Conservation (phyloP, 2,329 filamentous ascomycete genomes). For the Aspergillus glaucus region DNA sequence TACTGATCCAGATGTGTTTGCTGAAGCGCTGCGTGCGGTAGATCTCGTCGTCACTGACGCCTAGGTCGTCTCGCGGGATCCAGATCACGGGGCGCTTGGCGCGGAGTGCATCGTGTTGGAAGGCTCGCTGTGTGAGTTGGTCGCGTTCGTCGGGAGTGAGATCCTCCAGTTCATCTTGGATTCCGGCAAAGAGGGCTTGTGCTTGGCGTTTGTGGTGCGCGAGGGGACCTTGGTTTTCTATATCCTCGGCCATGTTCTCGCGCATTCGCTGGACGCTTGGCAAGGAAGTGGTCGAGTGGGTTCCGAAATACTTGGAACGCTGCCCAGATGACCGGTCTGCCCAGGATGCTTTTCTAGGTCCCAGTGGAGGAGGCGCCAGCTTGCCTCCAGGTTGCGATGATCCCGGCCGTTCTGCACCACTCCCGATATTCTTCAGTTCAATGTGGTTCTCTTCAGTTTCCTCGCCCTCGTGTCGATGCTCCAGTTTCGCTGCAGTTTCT, state of each 20-base stretch:
- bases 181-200: constrained; percentile 76
- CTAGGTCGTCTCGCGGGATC: constrained; percentile 86
- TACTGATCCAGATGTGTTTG: constrained; percentile 83
- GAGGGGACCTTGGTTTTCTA: constrained; percentile 60
- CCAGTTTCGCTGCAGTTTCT: constrained; percentile 30
- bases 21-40: constrained; percentile 68
- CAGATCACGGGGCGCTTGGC: constrained; percentile 82
- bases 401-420: constrained; percentile 10
- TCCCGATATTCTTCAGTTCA: constrained; percentile 38
- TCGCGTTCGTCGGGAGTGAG: constrained; percentile 86
- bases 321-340: constrained; percentile 36
- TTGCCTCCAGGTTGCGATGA: background rate
- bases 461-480: constrained; percentile 28
- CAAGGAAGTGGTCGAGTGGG: constrained; percentile 25
- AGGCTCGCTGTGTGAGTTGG: constrained; percentile 75
- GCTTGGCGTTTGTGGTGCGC: constrained; percentile 63
- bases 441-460: constrained; percentile 42
- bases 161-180: constrained; percentile 91
- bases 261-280: constrained; percentile 29
- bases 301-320: constrained; percentile 36
- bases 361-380: constrained; percentile 8
- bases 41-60: constrained; percentile 88
- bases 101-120: constrained; percentile 81
- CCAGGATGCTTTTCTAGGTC: constrained; percentile 34
- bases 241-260: constrained; percentile 44